These are phyloP conservation scores for Geoglossum cookeanum DNA, from an alignment of 2,329 filamentous ascomycete species.

Conservation along the genomic window DNA sequence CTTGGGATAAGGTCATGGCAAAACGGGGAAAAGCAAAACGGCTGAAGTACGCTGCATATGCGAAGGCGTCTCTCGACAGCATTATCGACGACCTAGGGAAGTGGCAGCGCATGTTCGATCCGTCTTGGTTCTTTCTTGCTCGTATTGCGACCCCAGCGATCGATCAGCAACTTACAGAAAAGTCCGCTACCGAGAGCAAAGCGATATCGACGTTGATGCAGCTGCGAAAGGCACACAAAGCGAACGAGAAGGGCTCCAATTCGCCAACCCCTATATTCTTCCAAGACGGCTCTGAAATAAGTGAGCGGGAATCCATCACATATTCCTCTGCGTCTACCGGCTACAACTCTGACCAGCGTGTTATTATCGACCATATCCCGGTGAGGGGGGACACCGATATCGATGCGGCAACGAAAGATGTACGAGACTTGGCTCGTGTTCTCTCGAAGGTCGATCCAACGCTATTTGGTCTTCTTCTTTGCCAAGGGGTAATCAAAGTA, in stretches of 20 bases:
- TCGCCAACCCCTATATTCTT: conserved; percentile 7
- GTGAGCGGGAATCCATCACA: background rate
- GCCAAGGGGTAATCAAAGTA: conserved; percentile 9
- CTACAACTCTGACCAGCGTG: background rate
- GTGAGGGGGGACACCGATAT: background rate
- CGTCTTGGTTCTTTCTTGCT: conserved; percentile 11
- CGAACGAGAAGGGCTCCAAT: conserved; percentile 5
- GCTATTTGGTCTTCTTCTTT: conserved; percentile 10
- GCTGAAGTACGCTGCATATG: conserved; percentile 6
- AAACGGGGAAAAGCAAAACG: background rate
- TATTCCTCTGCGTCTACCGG: background rate
- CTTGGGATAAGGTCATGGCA: conserved; percentile 2
- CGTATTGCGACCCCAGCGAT: conserved; percentile 6
- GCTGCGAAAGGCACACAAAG: conserved; percentile 7
- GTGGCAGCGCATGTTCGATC: conserved; percentile 12
- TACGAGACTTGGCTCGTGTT: conserved; percentile 10
- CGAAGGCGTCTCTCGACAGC: conserved; percentile 6
- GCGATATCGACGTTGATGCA: conserved; percentile 6
- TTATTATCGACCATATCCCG: background rate
- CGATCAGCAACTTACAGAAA: conserved; percentile 8
- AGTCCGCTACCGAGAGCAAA: background rate
- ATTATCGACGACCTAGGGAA: conserved; percentile 11
- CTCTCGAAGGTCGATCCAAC: conserved; percentile 9
- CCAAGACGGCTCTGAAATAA: background rate
- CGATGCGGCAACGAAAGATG: conserved; percentile 7